Conservation (phyloP, 2,329 filamentous ascomycete species). For the Nannizziopsis barbatae region DNA sequence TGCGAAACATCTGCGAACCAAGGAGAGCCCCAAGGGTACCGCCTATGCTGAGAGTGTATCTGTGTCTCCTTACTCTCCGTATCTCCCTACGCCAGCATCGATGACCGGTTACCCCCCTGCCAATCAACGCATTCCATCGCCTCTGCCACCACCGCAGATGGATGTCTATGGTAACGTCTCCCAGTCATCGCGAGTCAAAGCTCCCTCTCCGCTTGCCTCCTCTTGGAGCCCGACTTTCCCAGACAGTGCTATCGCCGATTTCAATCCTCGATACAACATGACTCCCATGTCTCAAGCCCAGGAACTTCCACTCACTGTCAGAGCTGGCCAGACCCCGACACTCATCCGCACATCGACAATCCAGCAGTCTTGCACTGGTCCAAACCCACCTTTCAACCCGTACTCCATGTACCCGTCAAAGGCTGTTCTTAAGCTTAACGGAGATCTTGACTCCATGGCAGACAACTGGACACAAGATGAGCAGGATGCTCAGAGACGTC, state of each 20-base stretch:
- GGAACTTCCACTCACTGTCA: constrained; percentile 38
- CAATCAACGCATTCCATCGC: constrained; percentile 30
- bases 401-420: constrained; percentile 76
- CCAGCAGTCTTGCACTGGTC: constrained; percentile 39
- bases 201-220: constrained; percentile 39
- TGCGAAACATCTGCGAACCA: constrained; percentile 39
- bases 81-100: constrained; percentile 40
- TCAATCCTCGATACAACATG: constrained; percentile 35
- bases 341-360: constrained; percentile 58
- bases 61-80: constrained; percentile 39
- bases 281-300: constrained; percentile 27
- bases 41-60: constrained; percentile 43
- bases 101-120: constrained; percentile 32
- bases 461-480: constrained; percentile 76
- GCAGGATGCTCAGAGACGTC: constrained; percentile 62
- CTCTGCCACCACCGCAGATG: constrained; percentile 35
- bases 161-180: constrained; percentile 29
- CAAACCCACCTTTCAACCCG: constrained; percentile 54
- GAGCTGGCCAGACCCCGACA: constrained; percentile 42
- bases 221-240: constrained; percentile 41
- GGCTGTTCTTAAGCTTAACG: constrained; percentile 71
- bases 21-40: constrained; percentile 37
- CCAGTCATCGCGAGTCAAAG: constrained; percentile 34
- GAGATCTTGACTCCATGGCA: constrained; percentile 74
- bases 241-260: constrained; percentile 34